phyloP scores from a whole-genome alignment of 169 alveolate genomes.

The Plasmodium gonderi region DNA sequence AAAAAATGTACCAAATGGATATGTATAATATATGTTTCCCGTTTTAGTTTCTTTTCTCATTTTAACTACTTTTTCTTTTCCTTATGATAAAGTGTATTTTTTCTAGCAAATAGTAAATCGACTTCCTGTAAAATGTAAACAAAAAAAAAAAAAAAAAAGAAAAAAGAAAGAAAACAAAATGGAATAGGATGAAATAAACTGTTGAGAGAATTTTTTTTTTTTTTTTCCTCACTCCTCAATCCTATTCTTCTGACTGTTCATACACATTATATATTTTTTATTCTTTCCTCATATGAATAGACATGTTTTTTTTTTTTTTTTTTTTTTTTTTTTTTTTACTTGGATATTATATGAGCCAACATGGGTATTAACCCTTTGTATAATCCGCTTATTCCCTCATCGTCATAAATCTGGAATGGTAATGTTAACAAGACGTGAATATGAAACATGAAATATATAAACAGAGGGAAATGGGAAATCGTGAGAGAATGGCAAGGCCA shows the following conservation, averaged over 20 bases:
- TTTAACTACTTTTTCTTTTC: constrained; percentile 1
- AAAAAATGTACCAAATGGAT: not conserved
- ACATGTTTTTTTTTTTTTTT: not conserved
- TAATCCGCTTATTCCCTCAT: constrained; percentile 65
- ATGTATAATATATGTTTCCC: not conserved
- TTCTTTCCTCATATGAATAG: not conserved
- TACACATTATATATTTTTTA: too few relatives aligned
- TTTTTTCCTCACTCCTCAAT: not conserved
- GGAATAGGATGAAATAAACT: not conserved
- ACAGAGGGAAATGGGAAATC: too few relatives aligned
- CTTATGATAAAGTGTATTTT: constrained; percentile 22
- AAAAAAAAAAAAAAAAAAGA: not conserved
- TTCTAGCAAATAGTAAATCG: constrained; percentile 61
- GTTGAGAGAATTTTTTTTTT: not conserved
- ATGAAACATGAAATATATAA: too few relatives aligned
- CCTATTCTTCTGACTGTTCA: not conserved
- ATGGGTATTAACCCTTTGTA: constrained; percentile 68
- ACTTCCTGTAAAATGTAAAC: constrained; percentile 12
- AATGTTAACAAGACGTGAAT: too few relatives aligned
- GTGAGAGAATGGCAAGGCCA: too few relatives aligned
- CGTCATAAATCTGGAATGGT: constrained; percentile 47
- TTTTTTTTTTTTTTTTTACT: not conserved
- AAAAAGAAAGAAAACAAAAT: not conserved
- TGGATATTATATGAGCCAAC: constrained; percentile 59
- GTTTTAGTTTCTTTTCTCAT: not conserved